Evolutionary conservation across 1,284 basidiomycete genomes (phyloP), one percentile per base, ranked within the genome.

Genomic region (Sporisorium scitamineum): DNA sequence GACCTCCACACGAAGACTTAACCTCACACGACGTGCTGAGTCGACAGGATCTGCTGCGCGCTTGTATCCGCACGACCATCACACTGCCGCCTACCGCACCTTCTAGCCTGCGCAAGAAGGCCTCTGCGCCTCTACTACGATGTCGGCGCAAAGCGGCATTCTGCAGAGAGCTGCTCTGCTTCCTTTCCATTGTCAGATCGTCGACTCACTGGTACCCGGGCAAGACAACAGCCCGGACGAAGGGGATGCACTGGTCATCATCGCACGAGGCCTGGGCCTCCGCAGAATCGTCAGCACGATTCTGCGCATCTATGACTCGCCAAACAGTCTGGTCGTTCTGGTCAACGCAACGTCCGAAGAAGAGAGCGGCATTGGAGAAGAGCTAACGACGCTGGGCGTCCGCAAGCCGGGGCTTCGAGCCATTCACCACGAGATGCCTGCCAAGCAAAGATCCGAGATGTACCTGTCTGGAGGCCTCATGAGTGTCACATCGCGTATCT

Each of bases 401-500:
- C 88, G 93, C 67, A 92, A 91, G 78, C 94, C 94, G 0, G 94
- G 94, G 0, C 87, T 99, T 64, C 89, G 94, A 16, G 89, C 92
- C 13, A 90, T 99, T 3, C 91, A 90, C 0, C 93, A 94, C 83
- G 95, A 98, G 84, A 93, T 92, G 83, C 89, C 87, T 7, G 91
- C 90, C 76, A 92, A 91, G 82, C 92, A 94, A 54, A 89, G 94
- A 93, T 94, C 67, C 51, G 79, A 83, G 50, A 66, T 83, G 44
- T 85, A 85, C 22, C 64, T 80, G 7, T 68, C 68, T 13, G 83
- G 83, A 13, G 84, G 97, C 2, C 88, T 99, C 6, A 89, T 98
- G 56, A 94, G 93, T 11, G 92, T 98, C 41, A 99, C 96, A 0
- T 95, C 94, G 32, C 91, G 94, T 27, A 98, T 99, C 76, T 88